These are phyloP conservation scores for Pythium scleroteichum DNA, from an alignment of 352 stramenopile species.

Conservation along the genomic window DNA sequence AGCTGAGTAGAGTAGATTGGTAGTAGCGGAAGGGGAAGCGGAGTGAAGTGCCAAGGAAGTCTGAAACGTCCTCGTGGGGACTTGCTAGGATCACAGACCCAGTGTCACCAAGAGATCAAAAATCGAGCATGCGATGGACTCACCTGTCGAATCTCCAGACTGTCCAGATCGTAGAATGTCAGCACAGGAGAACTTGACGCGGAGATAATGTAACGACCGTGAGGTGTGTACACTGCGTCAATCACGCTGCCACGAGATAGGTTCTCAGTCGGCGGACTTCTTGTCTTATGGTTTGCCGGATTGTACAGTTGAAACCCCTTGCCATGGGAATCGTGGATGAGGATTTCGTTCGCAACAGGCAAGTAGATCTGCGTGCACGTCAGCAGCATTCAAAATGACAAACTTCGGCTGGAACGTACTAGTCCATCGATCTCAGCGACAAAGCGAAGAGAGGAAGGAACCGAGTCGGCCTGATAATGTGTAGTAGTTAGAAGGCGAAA, in stretches of 20 bases:
- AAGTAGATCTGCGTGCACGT: constrained; percentile 33
- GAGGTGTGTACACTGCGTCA: constrained; percentile 44
- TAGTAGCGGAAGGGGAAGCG: background rate
- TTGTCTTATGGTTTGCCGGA: constrained; percentile 24
- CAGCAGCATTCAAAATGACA: constrained; percentile 26
- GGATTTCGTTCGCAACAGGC: constrained; percentile 28
- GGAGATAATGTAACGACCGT: constrained; percentile 48
- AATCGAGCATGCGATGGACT: background rate
- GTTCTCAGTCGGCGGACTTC: background rate
- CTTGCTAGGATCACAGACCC: constrained; percentile 36
- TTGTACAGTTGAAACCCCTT: constrained; percentile 47
- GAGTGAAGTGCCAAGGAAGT: constrained; percentile 33
- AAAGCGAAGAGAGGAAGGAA: constrained; percentile 33
- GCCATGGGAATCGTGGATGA: constrained; percentile 37
- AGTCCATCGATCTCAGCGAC: constrained; percentile 46
- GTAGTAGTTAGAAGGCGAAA: too few species aligned
- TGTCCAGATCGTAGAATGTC: constrained; percentile 51
- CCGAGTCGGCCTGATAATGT: background rate
- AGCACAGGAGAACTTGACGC: constrained; percentile 52
- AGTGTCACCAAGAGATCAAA: background rate
- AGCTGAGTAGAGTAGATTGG: constrained; percentile 38
- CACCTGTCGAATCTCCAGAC: constrained; percentile 50
- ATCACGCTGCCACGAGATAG: constrained; percentile 27
- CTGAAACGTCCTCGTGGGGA: constrained; percentile 42
- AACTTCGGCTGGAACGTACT: constrained; percentile 22